Base-by-base conservation (phyloP, 805 yeast genomes). In the Starmerella cellae region DNA sequence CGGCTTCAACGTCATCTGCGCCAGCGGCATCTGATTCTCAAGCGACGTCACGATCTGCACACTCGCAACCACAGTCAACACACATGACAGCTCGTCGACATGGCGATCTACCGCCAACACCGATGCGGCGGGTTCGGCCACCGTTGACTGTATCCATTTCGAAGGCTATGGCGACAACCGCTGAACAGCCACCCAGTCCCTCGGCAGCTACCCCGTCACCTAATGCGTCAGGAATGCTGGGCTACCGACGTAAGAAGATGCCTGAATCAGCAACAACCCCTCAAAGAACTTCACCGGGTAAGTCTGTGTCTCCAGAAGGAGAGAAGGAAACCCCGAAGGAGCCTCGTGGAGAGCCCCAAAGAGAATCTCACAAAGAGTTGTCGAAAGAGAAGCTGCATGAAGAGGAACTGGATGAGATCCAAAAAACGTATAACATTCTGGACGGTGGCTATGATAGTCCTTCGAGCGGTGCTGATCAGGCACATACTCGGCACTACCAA, bases 141-240 rank as follows among this genome's bases (percentile, higher is more conserved):
- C 46, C 49, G 20, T 39, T 46, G 10, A 34, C 43, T 11, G 38
- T 46, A 10, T 46, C 49, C 9, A 26, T 43, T 11, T 42, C 48
- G 5, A 47, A 46, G 33, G 51, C 47, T n/a, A 37, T 43, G 21
- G 45, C 52, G 13, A 39, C 41, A 3, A 47, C 48, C 17, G 45
- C 47, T 13, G 50, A 42, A 32, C 52, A 48, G 39, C 52, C 50
- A 13, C 49, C 50, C 18, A 43, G 48, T 32, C 52, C 52, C 3
- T 48, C 52, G 8, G 44, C 50, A 6, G 50, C 44, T 11, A 41
- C 49, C n/a, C 52, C 52, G 14, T 41, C 50, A 13, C 50, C 49
- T 5, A 49, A 35, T 16, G 52, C 50, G 9, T 48, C 52, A 23
- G 45, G 18, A 3, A 44, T 48, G 50, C 46, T 48, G n/a, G 47